Evolutionary conservation across 768 basidiomycete species (phyloP), one percentile per base, ranked within the genome.

Genomic region (Tulasnella sp.): DNA sequence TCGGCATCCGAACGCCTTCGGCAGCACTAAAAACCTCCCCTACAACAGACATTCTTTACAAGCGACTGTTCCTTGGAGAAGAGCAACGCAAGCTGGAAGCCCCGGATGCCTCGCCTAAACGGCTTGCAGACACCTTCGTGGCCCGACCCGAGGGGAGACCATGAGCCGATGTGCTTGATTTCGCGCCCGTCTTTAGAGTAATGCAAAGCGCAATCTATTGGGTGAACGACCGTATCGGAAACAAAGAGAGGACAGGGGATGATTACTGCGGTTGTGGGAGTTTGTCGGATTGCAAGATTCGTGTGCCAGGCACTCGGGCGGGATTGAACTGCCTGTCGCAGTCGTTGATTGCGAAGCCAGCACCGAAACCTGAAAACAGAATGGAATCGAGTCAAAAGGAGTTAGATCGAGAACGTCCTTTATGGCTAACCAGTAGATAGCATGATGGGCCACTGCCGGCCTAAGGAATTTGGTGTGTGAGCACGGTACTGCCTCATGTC

Each of bases 301-400:
- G 87, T 62, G 89, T 90, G 73, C 94, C 94, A 22, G 93, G 89
- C 79, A 94, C 86, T 77, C 93, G 86, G 64, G 94, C 90, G 22
- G 92, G 90, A 82, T 94, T 94, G 87, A 95, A 96, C 17, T 90
- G 89, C 66, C 93, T 87, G 82, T 96, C 92, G 81, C 94, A 95
- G 84, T 95, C 94, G 36, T 91, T 89, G 78, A 93, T 95, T 35
- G 94, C 92, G 68, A 88, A 87, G 52, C 94, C 94, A 44, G 88
- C 85, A 39, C 94, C 94, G 78, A 95, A 94, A 40, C 94, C 94
- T 44, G 74, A 44, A 9, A 74, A 62, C 47, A 26, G n/a, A 29
- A 44, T 9, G 44, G 26, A 34, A 47, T 22, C 19, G 19, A 32
- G 29, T 4, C 22, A 6, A 34, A 32, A 19, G 36, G 19, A 65